Conservation (phyloP, 768 basidiomycete species). For the Naganishia antarctica region DNA sequence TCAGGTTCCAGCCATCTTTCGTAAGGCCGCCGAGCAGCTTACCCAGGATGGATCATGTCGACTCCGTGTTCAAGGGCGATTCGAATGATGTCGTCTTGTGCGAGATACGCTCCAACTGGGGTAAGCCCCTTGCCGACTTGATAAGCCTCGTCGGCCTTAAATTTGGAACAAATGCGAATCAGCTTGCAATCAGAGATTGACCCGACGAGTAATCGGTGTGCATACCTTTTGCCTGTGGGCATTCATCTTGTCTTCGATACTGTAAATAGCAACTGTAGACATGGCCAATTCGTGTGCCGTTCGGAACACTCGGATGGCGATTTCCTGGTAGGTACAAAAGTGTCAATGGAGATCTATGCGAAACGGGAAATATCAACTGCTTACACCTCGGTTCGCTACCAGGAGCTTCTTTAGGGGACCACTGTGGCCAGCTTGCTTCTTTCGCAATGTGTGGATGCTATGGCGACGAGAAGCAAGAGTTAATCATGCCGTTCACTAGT, state of each 20-base stretch:
- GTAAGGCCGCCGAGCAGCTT: constrained; percentile 34
- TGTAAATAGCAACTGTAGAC: constrained; percentile 99
- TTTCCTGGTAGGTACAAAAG: constrained; percentile 61
- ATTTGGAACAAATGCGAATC: no score
- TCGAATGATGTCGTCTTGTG: constrained; percentile 93
- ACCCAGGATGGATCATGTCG: constrained; percentile 99
- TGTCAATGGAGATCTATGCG: not conserved
- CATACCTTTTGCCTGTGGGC: constrained; percentile 84
- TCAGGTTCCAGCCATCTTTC: not conserved
- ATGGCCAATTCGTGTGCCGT: constrained; percentile 98
- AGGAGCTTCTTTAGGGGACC: constrained; percentile 51
- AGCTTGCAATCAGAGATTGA: not conserved
- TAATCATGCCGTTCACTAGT: not conserved
- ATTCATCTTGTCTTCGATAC: constrained; percentile 89
- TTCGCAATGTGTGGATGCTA: constrained; percentile 44
- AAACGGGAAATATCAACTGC: not conserved
- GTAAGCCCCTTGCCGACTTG: constrained; percentile 94
- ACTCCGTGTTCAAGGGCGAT: constrained; percentile 97
- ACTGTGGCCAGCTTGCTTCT: constrained; percentile 48
- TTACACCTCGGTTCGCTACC: constrained; percentile 50
- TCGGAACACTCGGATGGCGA: constrained; percentile 96
- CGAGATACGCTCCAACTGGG: constrained; percentile 93
- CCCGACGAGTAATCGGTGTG: constrained; percentile 47
- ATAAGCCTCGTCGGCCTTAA: constrained; percentile 89
- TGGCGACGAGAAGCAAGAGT: constrained; percentile 29